Conservation (phyloP, 2,329 filamentous ascomycete genomes). For the Calonectria naviculata region DNA sequence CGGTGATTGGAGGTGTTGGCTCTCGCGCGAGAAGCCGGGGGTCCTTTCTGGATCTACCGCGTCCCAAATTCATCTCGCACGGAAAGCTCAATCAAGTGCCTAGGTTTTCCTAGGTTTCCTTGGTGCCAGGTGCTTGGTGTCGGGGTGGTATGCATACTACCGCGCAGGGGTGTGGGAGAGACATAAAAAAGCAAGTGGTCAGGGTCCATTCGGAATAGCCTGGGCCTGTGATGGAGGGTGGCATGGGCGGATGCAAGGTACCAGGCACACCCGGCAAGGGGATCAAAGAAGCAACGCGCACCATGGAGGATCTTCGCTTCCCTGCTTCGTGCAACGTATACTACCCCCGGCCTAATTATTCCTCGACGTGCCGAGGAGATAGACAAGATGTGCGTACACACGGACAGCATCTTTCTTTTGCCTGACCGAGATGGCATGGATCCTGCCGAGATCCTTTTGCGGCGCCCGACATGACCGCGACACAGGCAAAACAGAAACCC, state of each 20-base stretch:
- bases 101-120: background rate
- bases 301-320: conserved; percentile 12
- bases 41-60: background rate
- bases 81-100: background rate
- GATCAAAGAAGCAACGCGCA: background rate
- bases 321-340: conserved; percentile 10
- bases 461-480: background rate
- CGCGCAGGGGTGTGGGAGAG: conserved; percentile 9
- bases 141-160: conserved; percentile 12
- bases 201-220: conserved; percentile 10
- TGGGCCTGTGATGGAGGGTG: conserved; percentile 13
- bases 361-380: conserved; percentile 1
- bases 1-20: background rate
- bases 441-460: conserved; percentile 5
- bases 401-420: background rate
- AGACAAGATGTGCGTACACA: background rate
- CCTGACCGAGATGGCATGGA: background rate
- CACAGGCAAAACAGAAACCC: background rate
- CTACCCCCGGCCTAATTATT: conserved; percentile 8
- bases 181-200: conserved; percentile 1
- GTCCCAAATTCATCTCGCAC: background rate
- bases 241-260: conserved; percentile 22
- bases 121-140: conserved; percentile 16
- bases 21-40: background rate
- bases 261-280: conserved; percentile 19